Conservation (phyloP, 805 yeast genomes). For the Starmerella vitae region DNA sequence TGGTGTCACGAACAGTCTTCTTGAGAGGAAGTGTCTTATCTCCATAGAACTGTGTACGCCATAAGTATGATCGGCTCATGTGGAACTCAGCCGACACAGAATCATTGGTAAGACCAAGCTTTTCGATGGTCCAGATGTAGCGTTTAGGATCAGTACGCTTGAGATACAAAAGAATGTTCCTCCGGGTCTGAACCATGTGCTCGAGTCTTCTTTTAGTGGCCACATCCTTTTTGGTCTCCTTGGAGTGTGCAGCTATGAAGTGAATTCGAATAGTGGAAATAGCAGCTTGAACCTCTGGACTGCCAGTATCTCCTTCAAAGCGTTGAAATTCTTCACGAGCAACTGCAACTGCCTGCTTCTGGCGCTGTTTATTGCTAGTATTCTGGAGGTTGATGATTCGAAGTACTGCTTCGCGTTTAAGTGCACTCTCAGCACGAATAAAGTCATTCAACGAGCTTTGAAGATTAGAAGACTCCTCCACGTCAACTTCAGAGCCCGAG, state of each 20-base stretch:
- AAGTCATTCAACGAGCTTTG: not conserved
- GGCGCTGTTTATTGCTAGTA: conserved; percentile 44
- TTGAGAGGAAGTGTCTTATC: conserved; percentile 27
- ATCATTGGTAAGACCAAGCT: conserved; percentile 74
- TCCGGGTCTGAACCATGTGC: conserved; percentile 81
- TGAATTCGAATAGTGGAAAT: conserved; percentile 69
- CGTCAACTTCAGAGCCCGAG: not conserved
- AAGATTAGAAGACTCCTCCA: not conserved
- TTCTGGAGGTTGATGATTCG: conserved; percentile 67
- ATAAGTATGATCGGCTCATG: conserved; percentile 27
- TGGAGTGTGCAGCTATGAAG: conserved; percentile 59
- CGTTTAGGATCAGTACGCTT: conserved; percentile 67
- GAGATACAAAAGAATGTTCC: conserved; percentile 64
- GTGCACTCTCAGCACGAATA: conserved; percentile 30
- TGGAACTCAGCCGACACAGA: conserved; percentile 62
- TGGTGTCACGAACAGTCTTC: conserved; percentile 23
- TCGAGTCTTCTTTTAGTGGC: conserved; percentile 57
- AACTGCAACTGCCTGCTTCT: conserved; percentile 42
- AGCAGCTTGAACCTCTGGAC: conserved; percentile 94
- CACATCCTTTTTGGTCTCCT: conserved; percentile 58
- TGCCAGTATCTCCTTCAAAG: conserved; percentile 82
- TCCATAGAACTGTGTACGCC: conserved; percentile 28
- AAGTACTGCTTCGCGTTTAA: conserved; percentile 51
- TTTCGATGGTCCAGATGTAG: conserved; percentile 75
- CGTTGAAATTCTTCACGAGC: conserved; percentile 75